These are phyloP conservation scores for Euphorbia peplus DNA, from an alignment of 345 rosid species.

Conservation along the genomic window DNA sequence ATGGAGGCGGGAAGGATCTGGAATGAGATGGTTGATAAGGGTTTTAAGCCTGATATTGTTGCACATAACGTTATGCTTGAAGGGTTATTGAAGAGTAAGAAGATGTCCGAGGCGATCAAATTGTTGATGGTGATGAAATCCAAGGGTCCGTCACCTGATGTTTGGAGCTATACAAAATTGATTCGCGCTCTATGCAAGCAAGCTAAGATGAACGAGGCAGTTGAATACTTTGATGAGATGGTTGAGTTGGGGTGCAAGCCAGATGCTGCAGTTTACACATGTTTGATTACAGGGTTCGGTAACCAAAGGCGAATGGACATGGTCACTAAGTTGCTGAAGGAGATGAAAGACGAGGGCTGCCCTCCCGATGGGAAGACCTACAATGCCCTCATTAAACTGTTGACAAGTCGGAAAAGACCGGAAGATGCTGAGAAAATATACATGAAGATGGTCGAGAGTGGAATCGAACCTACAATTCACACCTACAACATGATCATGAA, in stretches of 20 bases:
- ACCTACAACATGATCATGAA: conserved; percentile 85
- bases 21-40: conserved; percentile 85
- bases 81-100: conserved; percentile 64
- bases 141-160: conserved; percentile 70
- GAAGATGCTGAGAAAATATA: conserved; percentile 65
- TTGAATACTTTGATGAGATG: conserved; percentile 77
- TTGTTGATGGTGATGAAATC: conserved; percentile 79
- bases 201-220: conserved; percentile 62
- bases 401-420: conserved; percentile 59
- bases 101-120: conserved; percentile 73
- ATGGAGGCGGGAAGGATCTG: conserved; percentile 89
- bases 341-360: conserved; percentile 74
- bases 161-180: conserved; percentile 67
- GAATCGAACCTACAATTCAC: conserved; percentile 67
- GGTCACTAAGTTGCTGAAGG: conserved; percentile 61
- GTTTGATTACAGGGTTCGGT: conserved; percentile 85
- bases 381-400: conserved; percentile 71
- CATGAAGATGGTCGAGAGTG: conserved; percentile 59
- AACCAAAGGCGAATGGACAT: conserved; percentile 58
- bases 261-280: conserved; percentile 74
- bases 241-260: conserved; percentile 51
- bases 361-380: conserved; percentile 84
- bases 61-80: conserved; percentile 75
- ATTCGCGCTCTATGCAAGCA: conserved; percentile 74
- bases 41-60: conserved; percentile 68